Evolutionary conservation across 805 yeast genomes (phyloP), one percentile per base, ranked within the genome.

Genomic region (Helenozyma baotianmanensis): DNA sequence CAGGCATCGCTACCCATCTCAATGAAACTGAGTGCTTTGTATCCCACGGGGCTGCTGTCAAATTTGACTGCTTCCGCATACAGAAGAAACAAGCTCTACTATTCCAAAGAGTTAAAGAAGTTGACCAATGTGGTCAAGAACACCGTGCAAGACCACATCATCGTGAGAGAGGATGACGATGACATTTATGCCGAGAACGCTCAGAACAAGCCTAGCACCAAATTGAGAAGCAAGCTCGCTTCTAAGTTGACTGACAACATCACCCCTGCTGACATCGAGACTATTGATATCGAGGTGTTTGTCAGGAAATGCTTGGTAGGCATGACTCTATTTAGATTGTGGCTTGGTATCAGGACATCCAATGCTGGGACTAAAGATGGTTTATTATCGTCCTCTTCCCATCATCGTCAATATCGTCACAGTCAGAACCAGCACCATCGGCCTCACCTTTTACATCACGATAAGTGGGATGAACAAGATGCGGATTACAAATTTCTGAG

Each of bases 121-220:
- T 54, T 80, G 29, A 78, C 80, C 27, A 78, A 74, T 42, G 86
- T 74, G 21, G 83, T 85, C 22, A 83, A 82, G 47, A 71, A 76
- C 13, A 80, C 88, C 0, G 83, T 84, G 15, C 83, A 80, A 47
- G 92, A 85, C 50, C 60, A 58, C 38, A 63, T 62, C 19, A 56
- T 40, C 30, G 44, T 42, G 13, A 37, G 44, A 16, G 48, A 44
- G 14, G 48, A 42, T 14, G 38, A 31, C 12, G 50, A 45, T 15
- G 50, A 38, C 14, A 24, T 39, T 3, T 43, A 36, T 15, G 25
- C 42, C 4, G 39, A 41, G 7, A 21, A 40, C 6, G 19, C 39
- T 12, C 21, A 30, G 12, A 37, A 32, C 23, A 46, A 33, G 35
- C 32, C 60, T 9, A 42, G 53, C 12, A 51, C 45, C 6, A 53